phyloP scores from a whole-genome alignment of 2,329 filamentous ascomycete species.

The Aureobasidium pullulans region DNA sequence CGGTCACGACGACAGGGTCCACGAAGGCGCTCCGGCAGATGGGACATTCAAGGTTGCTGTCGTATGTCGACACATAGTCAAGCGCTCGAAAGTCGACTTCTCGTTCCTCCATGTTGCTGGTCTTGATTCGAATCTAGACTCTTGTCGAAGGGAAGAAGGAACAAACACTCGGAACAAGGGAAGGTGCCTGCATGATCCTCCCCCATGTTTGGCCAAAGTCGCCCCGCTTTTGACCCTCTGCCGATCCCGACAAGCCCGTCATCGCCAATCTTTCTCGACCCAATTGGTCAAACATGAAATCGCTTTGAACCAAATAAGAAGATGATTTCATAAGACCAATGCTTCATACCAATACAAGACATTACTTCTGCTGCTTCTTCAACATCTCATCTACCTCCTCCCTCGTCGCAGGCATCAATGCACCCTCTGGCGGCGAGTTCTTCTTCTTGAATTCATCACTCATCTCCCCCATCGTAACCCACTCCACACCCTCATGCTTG shows the following conservation, averaged over 20 bases:
- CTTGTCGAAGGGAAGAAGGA: background rate
- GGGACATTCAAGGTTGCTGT: conserved; percentile 55
- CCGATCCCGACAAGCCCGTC: background rate
- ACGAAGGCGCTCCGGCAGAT: conserved; percentile 59
- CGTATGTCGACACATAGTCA: conserved; percentile 50
- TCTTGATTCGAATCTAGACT: background rate
- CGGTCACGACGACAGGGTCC: conserved; percentile 46
- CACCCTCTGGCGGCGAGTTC: conserved; percentile 48
- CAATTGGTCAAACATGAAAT: background rate
- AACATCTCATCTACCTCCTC: conserved; percentile 43
- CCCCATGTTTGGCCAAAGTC: background rate
- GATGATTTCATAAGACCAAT: too few species aligned
- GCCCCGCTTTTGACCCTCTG: background rate
- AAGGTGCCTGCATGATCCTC: background rate
- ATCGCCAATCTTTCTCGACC: background rate
- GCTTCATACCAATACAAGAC: background rate
- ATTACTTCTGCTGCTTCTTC: conserved; percentile 7
- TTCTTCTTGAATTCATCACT: conserved; percentile 62
- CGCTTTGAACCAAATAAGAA: too few species aligned
- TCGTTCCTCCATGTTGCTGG: background rate
- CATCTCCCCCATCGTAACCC: conserved; percentile 61
- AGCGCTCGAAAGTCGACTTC: conserved; percentile 49
- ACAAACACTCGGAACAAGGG: conserved; percentile 1
- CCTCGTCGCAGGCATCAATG: conserved; percentile 49
- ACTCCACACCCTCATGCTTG: conserved; percentile 52